These are phyloP conservation scores for Hypocrella siamensis DNA, from an alignment of 2,329 filamentous ascomycete genomes.

Conservation along the genomic window DNA sequence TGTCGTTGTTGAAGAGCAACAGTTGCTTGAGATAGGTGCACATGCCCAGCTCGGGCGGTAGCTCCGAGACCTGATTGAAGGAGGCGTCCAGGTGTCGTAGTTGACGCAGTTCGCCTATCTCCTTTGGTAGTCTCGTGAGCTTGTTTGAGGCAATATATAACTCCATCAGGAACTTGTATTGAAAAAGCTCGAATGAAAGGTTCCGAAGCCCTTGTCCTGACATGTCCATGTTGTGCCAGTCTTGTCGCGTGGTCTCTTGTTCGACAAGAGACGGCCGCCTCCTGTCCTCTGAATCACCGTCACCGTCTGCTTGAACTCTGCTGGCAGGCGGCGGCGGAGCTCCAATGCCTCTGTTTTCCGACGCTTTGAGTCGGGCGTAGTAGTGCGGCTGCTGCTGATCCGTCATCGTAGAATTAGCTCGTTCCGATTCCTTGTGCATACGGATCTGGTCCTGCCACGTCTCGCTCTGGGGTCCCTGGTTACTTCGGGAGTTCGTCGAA, in stretches of 20 bases:
- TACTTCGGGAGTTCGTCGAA: conserved; percentile 27
- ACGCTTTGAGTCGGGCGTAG: conserved; percentile 57
- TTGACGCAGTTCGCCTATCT: conserved; percentile 69
- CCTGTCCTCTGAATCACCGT: conserved; percentile 39
- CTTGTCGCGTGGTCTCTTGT: conserved; percentile 52
- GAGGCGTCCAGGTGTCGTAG: conserved; percentile 77
- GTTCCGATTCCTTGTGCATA: conserved; percentile 62
- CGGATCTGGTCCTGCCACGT: conserved; percentile 85
- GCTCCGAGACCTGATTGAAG: conserved; percentile 64
- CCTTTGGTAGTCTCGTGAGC: conserved; percentile 60
- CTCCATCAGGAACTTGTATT: conserved; percentile 78
- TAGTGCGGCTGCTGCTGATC: conserved; percentile 50
- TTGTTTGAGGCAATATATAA: conserved; percentile 92
- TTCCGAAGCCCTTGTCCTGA: conserved; percentile 89
- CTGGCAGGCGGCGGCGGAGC: conserved; percentile 34
- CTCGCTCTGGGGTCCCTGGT: conserved; percentile 39
- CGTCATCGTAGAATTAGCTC: conserved; percentile 54
- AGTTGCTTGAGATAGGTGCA: conserved; percentile 81
- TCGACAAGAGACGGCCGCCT: conserved; percentile 51
- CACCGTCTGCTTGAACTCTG: conserved; percentile 29
- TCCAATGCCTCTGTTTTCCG: conserved; percentile 52
- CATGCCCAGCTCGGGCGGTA: conserved; percentile 92
- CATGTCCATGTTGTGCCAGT: conserved; percentile 88
- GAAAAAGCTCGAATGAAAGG: conserved; percentile 64
- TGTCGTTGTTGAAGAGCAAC: conserved; percentile 78